These are phyloP conservation scores for Metschnikowia sp. DNA, from an alignment of 805 yeast species.

Conservation along the genomic window DNA sequence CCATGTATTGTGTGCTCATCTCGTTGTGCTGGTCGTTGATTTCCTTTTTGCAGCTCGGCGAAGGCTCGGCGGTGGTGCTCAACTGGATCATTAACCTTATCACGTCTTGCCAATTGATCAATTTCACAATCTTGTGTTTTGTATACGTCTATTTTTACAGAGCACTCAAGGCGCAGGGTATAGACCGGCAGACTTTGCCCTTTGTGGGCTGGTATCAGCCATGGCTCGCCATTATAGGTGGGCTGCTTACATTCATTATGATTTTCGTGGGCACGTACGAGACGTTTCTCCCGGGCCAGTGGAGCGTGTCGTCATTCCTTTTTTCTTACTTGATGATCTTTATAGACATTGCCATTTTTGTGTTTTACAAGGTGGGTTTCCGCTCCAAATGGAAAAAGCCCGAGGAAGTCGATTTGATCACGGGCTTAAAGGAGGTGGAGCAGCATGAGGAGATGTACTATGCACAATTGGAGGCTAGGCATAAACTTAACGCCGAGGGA, in stretches of 20 bases:
- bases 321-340: slow-evolving; percentile 20
- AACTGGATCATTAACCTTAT: slow-evolving; percentile 34
- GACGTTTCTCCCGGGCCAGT: slow-evolving; percentile 14
- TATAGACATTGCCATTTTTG: slow-evolving; percentile 14
- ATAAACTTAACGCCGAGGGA: slow-evolving; percentile 20
- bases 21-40: slow-evolving; percentile 55
- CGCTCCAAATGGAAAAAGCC: slow-evolving; percentile 17
- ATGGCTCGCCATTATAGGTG: slow-evolving; percentile 25
- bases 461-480: slow-evolving; percentile 14
- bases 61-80: slow-evolving; percentile 24
- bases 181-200: slow-evolving; percentile 15
- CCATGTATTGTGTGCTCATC: slow-evolving; percentile 42
- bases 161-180: slow-evolving; percentile 19
- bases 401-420: slow-evolving; percentile 21
- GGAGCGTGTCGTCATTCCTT: slow-evolving; percentile 15
- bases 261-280: slow-evolving; percentile 17
- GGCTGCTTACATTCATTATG: slow-evolving; percentile 15
- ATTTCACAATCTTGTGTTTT: slow-evolving; percentile 27
- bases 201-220: slow-evolving; percentile 22
- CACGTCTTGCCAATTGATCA: slow-evolving; percentile 28
- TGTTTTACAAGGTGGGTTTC: slow-evolving; percentile 13
- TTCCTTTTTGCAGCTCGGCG: slow-evolving; percentile 58
- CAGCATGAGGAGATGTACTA: slow-evolving; percentile 32
- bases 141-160: slow-evolving; percentile 16
- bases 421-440: slow-evolving; percentile 38